Evolutionary conservation across 1,284 basidiomycete genomes (phyloP).

Genomic region (Boletus semigastroideus): DNA sequence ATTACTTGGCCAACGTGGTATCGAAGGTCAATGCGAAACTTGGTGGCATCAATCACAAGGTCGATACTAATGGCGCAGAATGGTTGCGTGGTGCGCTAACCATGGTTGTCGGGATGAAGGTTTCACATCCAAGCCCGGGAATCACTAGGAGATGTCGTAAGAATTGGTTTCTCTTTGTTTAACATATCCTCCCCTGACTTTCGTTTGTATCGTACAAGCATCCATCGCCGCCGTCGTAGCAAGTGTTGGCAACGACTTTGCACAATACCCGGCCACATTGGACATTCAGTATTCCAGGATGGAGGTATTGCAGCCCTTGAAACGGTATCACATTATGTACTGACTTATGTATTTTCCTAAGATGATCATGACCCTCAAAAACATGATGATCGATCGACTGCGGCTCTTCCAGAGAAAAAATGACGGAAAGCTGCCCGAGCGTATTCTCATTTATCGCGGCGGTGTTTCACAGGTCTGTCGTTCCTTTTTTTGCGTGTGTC

Average conservation of each 20-base stretch:
- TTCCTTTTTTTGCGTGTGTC: not conserved
- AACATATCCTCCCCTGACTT: not conserved
- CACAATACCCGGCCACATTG: not conserved
- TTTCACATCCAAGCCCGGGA: not conserved
- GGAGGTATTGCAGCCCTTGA: not conserved
- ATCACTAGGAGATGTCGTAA: not conserved
- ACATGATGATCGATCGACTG: slow-evolving; percentile 1
- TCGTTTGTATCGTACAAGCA: not conserved
- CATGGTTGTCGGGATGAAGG: not conserved
- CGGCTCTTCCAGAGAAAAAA: slow-evolving; percentile 1
- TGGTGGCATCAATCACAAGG: slow-evolving; percentile 1
- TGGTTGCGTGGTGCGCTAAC: not conserved
- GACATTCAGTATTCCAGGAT: not conserved
- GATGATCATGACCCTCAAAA: not conserved
- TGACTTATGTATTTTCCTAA: not conserved
- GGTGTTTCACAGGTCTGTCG: not conserved
- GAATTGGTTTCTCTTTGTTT: not conserved
- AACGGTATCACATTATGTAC: not conserved
- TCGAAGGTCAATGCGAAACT: slow-evolving; percentile 1
- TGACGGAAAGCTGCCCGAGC: not conserved
- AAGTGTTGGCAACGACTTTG: slow-evolving; percentile 2
- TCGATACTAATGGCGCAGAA: not conserved
- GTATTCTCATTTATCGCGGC: slow-evolving; percentile 1
- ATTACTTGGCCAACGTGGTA: not conserved
- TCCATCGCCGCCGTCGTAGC: slow-evolving; percentile 1